Percentiles rank a stretch among this genome's conserved stretches.
Conservation (phyloP, 352 stramenopile genomes). For the Globisporangium cylindrosporum region DNA sequence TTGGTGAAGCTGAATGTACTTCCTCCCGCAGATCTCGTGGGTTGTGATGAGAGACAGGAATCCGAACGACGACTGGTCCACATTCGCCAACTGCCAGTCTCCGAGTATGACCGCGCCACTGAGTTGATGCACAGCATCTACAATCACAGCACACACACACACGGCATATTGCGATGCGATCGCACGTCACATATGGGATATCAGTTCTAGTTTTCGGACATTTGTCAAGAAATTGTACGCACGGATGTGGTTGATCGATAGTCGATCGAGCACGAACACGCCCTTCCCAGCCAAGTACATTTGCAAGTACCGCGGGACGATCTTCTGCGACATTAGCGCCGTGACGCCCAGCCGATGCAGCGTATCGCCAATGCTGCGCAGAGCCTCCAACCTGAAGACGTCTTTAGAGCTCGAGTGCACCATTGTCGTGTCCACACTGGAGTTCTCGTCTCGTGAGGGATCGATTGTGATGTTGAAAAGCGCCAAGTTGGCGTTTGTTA, state of each 20-base stretch:
- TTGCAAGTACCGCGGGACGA: slow-evolving; percentile 49
- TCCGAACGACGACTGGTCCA: slow-evolving; percentile 26
- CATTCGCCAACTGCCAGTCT: slow-evolving; percentile 34
- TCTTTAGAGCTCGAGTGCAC: slow-evolving; percentile 9
- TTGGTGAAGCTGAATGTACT: slow-evolving; percentile 33
- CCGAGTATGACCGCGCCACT: slow-evolving; percentile 46
- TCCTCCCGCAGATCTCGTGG: slow-evolving; percentile 31
- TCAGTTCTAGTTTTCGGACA: too few species aligned
- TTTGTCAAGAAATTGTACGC: slow-evolving; percentile 16
- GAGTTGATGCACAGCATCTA: slow-evolving; percentile 47
- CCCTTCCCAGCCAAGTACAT: slow-evolving; percentile 30
- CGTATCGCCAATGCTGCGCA: slow-evolving; percentile 31
- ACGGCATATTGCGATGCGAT: not conserved
- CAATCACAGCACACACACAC: slow-evolving; percentile 1
- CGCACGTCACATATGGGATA: not conserved
- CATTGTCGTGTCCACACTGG: not conserved
- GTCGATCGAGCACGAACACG: slow-evolving; percentile 46
- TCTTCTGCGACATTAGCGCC: slow-evolving; percentile 55
- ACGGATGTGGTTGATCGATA: slow-evolving; percentile 54
- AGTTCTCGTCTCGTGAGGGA: slow-evolving; percentile 17
- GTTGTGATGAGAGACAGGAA: slow-evolving; percentile 41
- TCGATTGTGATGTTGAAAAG: slow-evolving; percentile 66
- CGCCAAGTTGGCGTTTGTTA: slow-evolving; percentile 30
- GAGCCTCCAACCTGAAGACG: slow-evolving; percentile 28
- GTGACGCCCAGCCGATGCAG: slow-evolving; percentile 30